Evolutionary conservation across 2,329 filamentous ascomycete species (phyloP).

Genomic region (Fusarium sp.): DNA sequence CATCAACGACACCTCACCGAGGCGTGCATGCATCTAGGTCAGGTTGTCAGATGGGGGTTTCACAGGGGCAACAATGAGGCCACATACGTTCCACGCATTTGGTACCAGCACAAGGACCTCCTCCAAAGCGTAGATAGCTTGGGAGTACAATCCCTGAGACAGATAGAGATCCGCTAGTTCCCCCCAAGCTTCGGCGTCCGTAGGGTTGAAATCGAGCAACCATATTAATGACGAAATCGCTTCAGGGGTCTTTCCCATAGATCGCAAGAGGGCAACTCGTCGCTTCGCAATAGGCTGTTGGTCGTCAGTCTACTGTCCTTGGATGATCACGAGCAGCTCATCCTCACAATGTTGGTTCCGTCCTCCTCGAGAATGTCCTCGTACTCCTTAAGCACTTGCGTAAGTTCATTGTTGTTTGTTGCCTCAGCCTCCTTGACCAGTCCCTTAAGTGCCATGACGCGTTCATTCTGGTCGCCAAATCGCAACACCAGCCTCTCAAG

Average conservation of each 20-base stretch:
- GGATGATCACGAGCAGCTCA: not conserved
- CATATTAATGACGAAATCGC: slow-evolving; percentile 80
- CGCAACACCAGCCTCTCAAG: slow-evolving; percentile 81
- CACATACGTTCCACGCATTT: slow-evolving; percentile 92
- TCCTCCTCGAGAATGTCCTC: slow-evolving; percentile 79
- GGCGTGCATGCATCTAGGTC: slow-evolving; percentile 80
- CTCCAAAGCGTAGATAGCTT: slow-evolving; percentile 89
- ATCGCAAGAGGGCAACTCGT: slow-evolving; percentile 81
- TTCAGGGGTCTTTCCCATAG: slow-evolving; percentile 76
- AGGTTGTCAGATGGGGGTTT: slow-evolving; percentile 35
- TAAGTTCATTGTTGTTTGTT: slow-evolving; percentile 71
- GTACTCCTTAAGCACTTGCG: slow-evolving; percentile 80
- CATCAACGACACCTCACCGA: slow-evolving; percentile 87
- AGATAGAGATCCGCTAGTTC: slow-evolving; percentile 92
- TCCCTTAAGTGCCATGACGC: slow-evolving; percentile 84
- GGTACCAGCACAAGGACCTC: slow-evolving; percentile 89
- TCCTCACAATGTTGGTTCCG: slow-evolving; percentile 80
- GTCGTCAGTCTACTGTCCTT: slow-evolving; percentile 35
- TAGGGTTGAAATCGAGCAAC: slow-evolving; percentile 85
- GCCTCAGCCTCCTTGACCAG: slow-evolving; percentile 88
- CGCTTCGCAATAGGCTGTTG: slow-evolving; percentile 86
- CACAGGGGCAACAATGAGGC: not conserved
- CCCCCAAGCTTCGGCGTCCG: slow-evolving; percentile 92
- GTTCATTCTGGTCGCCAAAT: slow-evolving; percentile 87
- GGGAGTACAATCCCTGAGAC: slow-evolving; percentile 79